These are phyloP conservation scores for Lecanicillium sp. DNA, from an alignment of 2,329 filamentous ascomycete genomes.

Conservation along the genomic window DNA sequence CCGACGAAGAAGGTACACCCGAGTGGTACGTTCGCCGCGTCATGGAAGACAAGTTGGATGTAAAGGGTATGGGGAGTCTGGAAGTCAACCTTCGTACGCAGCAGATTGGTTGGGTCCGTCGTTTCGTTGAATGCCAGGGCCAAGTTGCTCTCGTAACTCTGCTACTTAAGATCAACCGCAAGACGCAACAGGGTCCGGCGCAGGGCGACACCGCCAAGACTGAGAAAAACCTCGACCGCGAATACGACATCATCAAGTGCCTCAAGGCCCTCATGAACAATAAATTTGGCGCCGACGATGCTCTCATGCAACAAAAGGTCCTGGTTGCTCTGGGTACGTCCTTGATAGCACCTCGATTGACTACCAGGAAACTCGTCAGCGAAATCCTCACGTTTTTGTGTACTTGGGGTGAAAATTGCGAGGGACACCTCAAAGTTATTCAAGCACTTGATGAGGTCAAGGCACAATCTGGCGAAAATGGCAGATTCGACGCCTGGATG, in stretches of 20 bases:
- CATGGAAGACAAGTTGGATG: slow-evolving; percentile 88
- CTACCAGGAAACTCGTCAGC: slow-evolving; percentile 88
- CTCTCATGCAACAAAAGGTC: slow-evolving; percentile 80
- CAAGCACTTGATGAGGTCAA: slow-evolving; percentile 92
- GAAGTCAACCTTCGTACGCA: slow-evolving; percentile 93
- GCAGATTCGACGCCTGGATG: slow-evolving; percentile 97
- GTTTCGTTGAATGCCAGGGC: slow-evolving; percentile 94
- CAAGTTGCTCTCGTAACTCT: slow-evolving; percentile 94
- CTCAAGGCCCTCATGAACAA: slow-evolving; percentile 98
- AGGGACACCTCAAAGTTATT: slow-evolving; percentile 88
- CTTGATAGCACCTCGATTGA: slow-evolving; percentile 78
- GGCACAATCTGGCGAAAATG: slow-evolving; percentile 79
- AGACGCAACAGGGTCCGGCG: slow-evolving; percentile 65
- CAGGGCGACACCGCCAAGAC: slow-evolving; percentile 47
- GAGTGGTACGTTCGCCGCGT: slow-evolving; percentile 98
- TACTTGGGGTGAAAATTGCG: slow-evolving; percentile 76
- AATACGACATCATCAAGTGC: slow-evolving; percentile 97
- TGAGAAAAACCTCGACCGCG: slow-evolving; percentile 79
- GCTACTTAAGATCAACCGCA: slow-evolving; percentile 85
- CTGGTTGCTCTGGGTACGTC: slow-evolving; percentile 81
- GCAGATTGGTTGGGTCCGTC: slow-evolving; percentile 94
- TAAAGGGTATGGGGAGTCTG: slow-evolving; percentile 85
- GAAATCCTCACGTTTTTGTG: slow-evolving; percentile 95
- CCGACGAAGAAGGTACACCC: slow-evolving; percentile 90
- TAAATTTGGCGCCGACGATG: slow-evolving; percentile 96